Evolutionary conservation across 768 basidiomycete species (phyloP), one percentile per base, ranked within the genome.

Genomic region (Mycena galopus): DNA sequence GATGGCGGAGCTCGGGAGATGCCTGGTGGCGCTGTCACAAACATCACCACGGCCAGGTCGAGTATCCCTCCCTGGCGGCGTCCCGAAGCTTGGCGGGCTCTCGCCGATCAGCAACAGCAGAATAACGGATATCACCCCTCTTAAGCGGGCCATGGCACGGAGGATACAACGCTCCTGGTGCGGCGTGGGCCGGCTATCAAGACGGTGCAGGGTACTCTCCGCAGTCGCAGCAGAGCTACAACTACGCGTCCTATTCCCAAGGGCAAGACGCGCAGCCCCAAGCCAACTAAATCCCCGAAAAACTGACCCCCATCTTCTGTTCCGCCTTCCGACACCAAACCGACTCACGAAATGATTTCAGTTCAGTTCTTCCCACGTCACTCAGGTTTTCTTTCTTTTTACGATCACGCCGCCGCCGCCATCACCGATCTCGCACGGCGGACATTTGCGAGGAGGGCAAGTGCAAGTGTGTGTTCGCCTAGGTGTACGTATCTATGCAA

Each of bases 1-100:
- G 74, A 97, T 99, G 97, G 96, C 95, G 60, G 98, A 99, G 85
- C 89, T 99, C 42, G 98, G 98, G 98, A 99, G 84, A 73, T 67
- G 25, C 67, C 72, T 30, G 67, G 62, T 42, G 89, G 89, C 37
- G 89, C 85, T 58, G 88, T 90, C 57, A 82, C 93, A 83, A 89
- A 92, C 74, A 92, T 91, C 73, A 89, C 91, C 33, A 88, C 89
- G 77, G 92, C 91, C 75, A 93, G 94, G 67, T 91, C 93, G 59
- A 94, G 92, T 78, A 88, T 96, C 69, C 95, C 95, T 78, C 95
- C 95, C 32, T 96, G 95, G 95, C 93, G 95, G 78, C 93, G 94
- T 72, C 95, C 95, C 6, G 95, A 96, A 82, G 90, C 91, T 65
- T 96, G 95, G 95, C 90, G 91, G 75, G 89, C 91, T 69, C 85